Base-by-base conservation (phyloP, 2,329 filamentous ascomycete genomes). In the Fusarium bulbicola region DNA sequence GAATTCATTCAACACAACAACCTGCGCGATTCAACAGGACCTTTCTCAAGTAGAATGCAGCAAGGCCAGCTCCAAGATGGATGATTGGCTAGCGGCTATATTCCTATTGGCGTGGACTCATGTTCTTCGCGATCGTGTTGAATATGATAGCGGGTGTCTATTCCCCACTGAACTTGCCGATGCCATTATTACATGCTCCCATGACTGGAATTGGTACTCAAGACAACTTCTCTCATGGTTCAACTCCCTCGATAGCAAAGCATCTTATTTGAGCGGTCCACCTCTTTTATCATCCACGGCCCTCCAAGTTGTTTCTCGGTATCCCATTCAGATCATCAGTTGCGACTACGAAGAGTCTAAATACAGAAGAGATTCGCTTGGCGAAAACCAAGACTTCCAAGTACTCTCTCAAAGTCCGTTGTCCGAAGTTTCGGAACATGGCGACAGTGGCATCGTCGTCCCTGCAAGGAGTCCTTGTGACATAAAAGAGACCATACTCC, bases 191-290 rank as follows among this genome's bases (percentile, higher is more conserved):
- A 53, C 62, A 13, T 26, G 10, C 21, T 62, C 46, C 1, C 10
- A 53, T n/a, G 46, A 62, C 10, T 64, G 57, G 62, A 64, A 62
- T 5, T 64, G 57, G 62, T 64, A 64, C 16, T 64, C 62, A 0
- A 21, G 32, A 18, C 57, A 64, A 5, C 62, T 64, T 34, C 39
- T 64, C 5, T 64, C 62, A 3, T 64, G 46, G 46, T 64, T 64
- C 32, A 64, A 64, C n/a, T 64, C 57, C 0, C 39, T 64, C 16
- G 46, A 62, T 6, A 64, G 46, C 11, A 62, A 64, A 32, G 45
- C 57, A 0, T 62, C 57, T 9, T 57, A 64, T 14, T 11, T 64
- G 1, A 39, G 62, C 5, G 62, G 62, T 3, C 57, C 57, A 28
- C 5, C 32, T 9, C 39, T 64, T 2, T n/a, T 64, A 4, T 62